A percentile compares a stretch with the other conserved stretches of the same genome.
These are phyloP conservation scores for Heliamphora exappendiculata DNA, from an alignment of 148 eudicot genomes.

Conservation along the genomic window DNA sequence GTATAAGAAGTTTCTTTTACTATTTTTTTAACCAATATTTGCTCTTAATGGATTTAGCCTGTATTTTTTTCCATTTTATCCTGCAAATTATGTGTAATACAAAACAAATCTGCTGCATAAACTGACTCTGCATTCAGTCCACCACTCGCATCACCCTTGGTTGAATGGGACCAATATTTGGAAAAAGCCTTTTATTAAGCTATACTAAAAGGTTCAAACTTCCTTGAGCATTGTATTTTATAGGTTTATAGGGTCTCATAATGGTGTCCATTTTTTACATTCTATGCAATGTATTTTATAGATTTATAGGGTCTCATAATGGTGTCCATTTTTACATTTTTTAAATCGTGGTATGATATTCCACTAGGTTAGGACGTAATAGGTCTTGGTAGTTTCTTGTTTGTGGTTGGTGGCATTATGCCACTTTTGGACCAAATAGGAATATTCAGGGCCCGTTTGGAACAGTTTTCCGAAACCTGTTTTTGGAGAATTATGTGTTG, in stretches of 20 bases:
- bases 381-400: background rate
- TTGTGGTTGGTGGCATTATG: background rate
- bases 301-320: background rate
- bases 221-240: background rate
- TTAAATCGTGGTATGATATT: background rate
- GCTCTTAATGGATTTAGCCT: background rate
- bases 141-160: background rate
- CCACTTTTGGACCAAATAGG: background rate
- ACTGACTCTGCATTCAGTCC: background rate
- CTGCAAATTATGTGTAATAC: background rate
- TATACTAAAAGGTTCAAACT: background rate
- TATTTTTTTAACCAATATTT: background rate
- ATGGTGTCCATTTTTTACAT: background rate
- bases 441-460: too few species aligned
- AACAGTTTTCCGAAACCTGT: too few species aligned
- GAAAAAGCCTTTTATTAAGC: background rate
- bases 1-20: slow-evolving; percentile 25
- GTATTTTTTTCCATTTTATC: background rate
- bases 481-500: too few species aligned
- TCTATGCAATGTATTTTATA: background rate
- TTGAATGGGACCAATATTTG: background rate
- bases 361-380: background rate
- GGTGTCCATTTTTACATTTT: background rate
- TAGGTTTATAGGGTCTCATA: background rate
- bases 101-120: background rate